Base-by-base conservation (phyloP, 805 yeast species). In the Isabelozyma heimii region DNA sequence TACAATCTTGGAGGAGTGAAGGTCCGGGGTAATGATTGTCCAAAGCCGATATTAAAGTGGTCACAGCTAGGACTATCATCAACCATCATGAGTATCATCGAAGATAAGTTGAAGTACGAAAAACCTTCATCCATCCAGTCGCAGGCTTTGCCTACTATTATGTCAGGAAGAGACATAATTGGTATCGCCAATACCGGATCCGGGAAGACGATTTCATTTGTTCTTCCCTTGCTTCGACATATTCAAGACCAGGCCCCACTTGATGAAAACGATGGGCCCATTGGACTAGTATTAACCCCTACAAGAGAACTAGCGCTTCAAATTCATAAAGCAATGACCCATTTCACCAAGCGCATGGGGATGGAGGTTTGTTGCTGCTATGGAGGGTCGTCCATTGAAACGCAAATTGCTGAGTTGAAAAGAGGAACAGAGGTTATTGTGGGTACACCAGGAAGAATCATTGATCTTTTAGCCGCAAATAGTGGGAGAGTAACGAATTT, bases 141-240 rank as follows among this genome's bases (percentile, higher is more conserved):
- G 0, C 97, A 91, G 59, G 91, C 97, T 0, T 75, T 91, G 17
- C 98, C 99, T 0, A 87, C 91, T 0, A 82, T 91, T 16, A 88
- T 92, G 95, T 75, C 85, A 2, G 98, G 98, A 0, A 68, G 87
- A 43, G 98, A 94, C 68, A 81, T 92, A 7, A 86, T 94, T 43
- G 97, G 97, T 5, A 86, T 94, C 16, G 98, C 99, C 0, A 90
- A 91, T 54, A 94, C 99, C 0, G 99, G 99, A 0, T 89, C 97
- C 0, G 99, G 99, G 3, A 94, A 94, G 62, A 94, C 99, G 0
- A 76, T 92, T 56, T 87, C 97, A 1, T 94, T 89, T 67, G 71
- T 91, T 8, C 62, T 94, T 6, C 97, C 99, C 0, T 66, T 94
- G 69, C 73, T 92, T 46, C 76, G 97, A 45, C 98, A 92, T 52